A percentile compares a stretch with the other conserved stretches of the same genome.
Evolutionary conservation across 495 filamentous ascomycete species (phyloP).

Genomic region (Eremomyces bilateralis): DNA sequence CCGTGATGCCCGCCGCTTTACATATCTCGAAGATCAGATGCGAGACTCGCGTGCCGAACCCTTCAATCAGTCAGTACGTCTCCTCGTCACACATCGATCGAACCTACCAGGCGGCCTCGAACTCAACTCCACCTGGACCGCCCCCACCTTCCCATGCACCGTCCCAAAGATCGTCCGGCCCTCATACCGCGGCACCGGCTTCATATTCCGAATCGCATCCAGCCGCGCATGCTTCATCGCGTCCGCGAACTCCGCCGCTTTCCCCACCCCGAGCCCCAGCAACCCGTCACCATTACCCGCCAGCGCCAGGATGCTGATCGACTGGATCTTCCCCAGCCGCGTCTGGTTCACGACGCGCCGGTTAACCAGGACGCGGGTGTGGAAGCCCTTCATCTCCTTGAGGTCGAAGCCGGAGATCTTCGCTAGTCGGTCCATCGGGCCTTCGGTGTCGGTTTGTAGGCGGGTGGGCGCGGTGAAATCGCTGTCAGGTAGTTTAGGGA

Average conservation of each 20-base stretch:
- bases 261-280: conserved; percentile 74
- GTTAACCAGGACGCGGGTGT: conserved; percentile 41
- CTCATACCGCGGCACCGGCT: conserved; percentile 74
- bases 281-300: conserved; percentile 63
- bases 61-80: conserved; percentile 21
- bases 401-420: conserved; percentile 17
- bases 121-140: conserved; percentile 56
- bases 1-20: conserved; percentile 57
- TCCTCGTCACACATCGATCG: neutral
- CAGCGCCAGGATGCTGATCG: conserved; percentile 45
- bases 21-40: conserved; percentile 85
- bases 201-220: conserved; percentile 66
- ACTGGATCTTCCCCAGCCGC: conserved; percentile 74
- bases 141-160: conserved; percentile 66
- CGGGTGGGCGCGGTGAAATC: neutral
- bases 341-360: conserved; percentile 80
- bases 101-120: conserved; percentile 67
- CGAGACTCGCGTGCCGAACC: conserved; percentile 80
- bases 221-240: conserved; percentile 44
- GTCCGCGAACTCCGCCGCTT: conserved; percentile 47
- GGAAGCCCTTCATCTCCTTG: conserved; percentile 24
- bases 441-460: conserved; percentile 19
- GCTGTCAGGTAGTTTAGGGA: neutral
- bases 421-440: conserved; percentile 36
- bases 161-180: conserved; percentile 75